Percentiles rank a stretch among this genome's conserved stretches.
Evolutionary conservation across 176 grass and related monocot species (phyloP).

Genomic region (Triticum urartu): DNA sequence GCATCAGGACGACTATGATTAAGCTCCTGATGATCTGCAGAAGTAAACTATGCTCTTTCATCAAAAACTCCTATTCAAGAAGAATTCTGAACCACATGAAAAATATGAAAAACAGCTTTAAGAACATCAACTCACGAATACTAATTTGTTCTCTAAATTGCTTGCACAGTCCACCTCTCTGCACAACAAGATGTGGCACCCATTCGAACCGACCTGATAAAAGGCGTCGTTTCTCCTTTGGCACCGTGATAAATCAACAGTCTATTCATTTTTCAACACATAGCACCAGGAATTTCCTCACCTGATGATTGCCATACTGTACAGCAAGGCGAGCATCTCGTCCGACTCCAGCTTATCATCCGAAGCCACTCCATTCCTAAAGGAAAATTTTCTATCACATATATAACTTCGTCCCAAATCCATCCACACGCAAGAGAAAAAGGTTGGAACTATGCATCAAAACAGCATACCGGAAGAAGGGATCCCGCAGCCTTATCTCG

Average conservation of each 20-base stretch:
- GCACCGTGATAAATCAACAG: neutral
- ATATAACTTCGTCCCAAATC: neutral
- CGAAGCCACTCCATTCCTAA: slow-evolving; percentile 39
- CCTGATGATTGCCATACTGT: slow-evolving; percentile 90
- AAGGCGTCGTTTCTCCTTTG: neutral
- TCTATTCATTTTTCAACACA: neutral
- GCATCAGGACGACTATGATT: neutral
- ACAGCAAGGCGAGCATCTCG: slow-evolving; percentile 84
- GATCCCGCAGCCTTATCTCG: slow-evolving; percentile 80
- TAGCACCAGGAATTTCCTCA: slow-evolving; percentile 7
- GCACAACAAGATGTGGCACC: neutral
- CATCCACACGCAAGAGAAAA: neutral
- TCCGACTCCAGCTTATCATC: slow-evolving; percentile 50
- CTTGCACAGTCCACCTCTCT: neutral
- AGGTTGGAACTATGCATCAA: neutral
- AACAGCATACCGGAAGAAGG: slow-evolving; percentile 59
- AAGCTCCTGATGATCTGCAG: neutral
- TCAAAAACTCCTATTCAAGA: neutral
- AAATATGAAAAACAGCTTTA: slow-evolving; percentile 5
- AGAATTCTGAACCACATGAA: neutral
- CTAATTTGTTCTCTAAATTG: neutral
- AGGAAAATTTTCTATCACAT: slow-evolving; percentile 1
- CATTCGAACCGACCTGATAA: neutral
- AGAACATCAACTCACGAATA: neutral
- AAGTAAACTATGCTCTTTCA: neutral